A percentile compares a stretch with the other conserved stretches of the same genome.
These are phyloP conservation scores for Lachnellula hyalina DNA, from an alignment of 2,329 filamentous ascomycete genomes.

Conservation along the genomic window DNA sequence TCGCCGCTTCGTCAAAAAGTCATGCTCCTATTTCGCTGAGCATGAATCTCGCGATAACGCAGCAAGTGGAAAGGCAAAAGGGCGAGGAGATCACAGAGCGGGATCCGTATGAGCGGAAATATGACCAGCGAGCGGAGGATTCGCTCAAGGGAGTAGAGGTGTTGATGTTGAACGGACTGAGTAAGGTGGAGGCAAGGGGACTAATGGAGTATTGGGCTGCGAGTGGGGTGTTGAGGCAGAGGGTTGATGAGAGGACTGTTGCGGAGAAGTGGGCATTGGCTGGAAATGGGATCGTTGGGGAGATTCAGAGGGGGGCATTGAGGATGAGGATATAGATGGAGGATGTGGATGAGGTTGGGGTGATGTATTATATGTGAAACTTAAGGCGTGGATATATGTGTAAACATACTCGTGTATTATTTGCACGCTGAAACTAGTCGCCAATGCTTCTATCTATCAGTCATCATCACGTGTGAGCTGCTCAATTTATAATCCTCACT, in stretches of 20 bases:
- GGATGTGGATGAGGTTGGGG: too few relatives aligned
- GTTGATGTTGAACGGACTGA: conserved; percentile 61
- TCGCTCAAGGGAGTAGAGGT: conserved; percentile 46
- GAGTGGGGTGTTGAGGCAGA: conserved; percentile 69
- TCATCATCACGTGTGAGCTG: too few relatives aligned
- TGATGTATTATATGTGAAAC: too few relatives aligned
- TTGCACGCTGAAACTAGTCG: too few relatives aligned
- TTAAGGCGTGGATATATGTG: too few relatives aligned
- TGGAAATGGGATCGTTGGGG: conserved; percentile 76
- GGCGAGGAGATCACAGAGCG: conserved; percentile 35
- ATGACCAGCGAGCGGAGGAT: conserved; percentile 52
- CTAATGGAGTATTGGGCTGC: conserved; percentile 90
- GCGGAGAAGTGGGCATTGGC: conserved; percentile 77
- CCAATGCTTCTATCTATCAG: too few relatives aligned
- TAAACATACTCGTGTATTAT: too few relatives aligned
- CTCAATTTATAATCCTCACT: too few relatives aligned
- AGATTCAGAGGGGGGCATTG: conserved; percentile 67
- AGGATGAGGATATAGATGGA: conserved; percentile 25
- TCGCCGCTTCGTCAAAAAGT: conserved; percentile 68
- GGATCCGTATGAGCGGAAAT: conserved; percentile 51
- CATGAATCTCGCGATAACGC: conserved; percentile 62
- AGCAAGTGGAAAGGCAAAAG: conserved; percentile 43
- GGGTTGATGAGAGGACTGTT: conserved; percentile 64
- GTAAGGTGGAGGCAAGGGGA: conserved; percentile 65
- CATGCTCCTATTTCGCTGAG: conserved; percentile 62